phyloP scores from a whole-genome alignment of 2,329 filamentous ascomycete species.

The Stagonosporopsis tanaceti region DNA sequence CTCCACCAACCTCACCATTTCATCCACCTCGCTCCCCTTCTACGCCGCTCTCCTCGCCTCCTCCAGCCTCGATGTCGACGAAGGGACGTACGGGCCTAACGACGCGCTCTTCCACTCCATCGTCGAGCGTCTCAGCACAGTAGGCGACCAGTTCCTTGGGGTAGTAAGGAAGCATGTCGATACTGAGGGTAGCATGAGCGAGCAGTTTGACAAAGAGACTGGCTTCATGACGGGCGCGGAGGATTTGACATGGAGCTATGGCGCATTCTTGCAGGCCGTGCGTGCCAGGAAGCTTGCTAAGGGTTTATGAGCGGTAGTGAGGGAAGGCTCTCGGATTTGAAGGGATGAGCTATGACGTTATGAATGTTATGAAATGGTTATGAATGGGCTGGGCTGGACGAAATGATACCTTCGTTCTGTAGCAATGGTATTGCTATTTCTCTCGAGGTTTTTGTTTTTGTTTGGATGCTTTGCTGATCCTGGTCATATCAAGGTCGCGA shows the following conservation, averaged over 20 bases:
- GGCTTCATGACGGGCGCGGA: constrained; percentile 52
- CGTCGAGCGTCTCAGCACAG: constrained; percentile 41
- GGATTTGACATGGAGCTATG: constrained; percentile 58
- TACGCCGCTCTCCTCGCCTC: constrained; percentile 46
- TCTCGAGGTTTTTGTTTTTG: not conserved
- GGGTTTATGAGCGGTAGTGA: not conserved
- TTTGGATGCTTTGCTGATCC: not conserved
- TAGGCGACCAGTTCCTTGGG: constrained; percentile 53
- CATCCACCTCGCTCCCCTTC: constrained; percentile 44
- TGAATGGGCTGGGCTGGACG: not conserved
- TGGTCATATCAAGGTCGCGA: not conserved
- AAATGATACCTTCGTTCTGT: constrained; percentile 6
- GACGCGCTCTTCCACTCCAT: constrained; percentile 41
- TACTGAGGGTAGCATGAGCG: constrained; percentile 51
- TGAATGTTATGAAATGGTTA: constrained; percentile 1
- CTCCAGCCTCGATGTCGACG: constrained; percentile 29
- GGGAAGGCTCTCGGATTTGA: not conserved
- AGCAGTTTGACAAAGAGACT: constrained; percentile 54
- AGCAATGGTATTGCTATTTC: not conserved
- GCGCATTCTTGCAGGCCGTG: constrained; percentile 52
- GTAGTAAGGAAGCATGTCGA: constrained; percentile 52
- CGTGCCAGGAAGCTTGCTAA: constrained; percentile 40
- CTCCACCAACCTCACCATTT: constrained; percentile 43
- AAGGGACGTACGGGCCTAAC: constrained; percentile 37
- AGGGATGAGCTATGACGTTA: constrained; percentile 11